Evolutionary conservation across 2,329 filamentous ascomycete genomes (phyloP), one percentile per base, ranked within the genome.

Genomic region (Talaromyces sp.): DNA sequence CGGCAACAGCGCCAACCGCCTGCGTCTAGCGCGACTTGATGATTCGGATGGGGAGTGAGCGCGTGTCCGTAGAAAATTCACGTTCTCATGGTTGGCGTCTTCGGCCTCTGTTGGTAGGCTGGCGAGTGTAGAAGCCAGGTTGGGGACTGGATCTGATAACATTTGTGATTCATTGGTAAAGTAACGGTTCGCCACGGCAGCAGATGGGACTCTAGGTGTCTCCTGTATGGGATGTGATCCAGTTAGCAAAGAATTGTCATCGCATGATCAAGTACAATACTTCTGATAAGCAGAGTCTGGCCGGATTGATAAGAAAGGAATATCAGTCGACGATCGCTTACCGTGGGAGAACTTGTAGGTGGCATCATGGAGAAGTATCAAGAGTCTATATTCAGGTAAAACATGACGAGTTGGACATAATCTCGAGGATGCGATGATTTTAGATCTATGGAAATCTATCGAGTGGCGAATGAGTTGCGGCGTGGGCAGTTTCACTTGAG

Each of bases 81-180:
- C 75, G 74, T 84, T 85, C 67, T 82, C 83, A 71, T 82, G 75
- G 60, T 80, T 74, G 64, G 76, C 79, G 67, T 80, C 79, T 69
- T 83, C 78, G 65, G 70, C 71, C 69, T 79, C 80, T 49, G 76
- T 31, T 34, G 64, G 76, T 65, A 77, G 76, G 22, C 78, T 81
- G 67, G 79, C 80, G 51, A 84, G 76, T 47, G 83, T 84, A 59
- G 84, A 81, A 60, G 84, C 81, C 65, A 85, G 78, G 70, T 84
- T 81, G 64, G 82, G 78, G 47, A 83, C 80, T 58, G 84, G 80
- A 69, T 79, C 82, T 69, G 82, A 77, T 66, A 84, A 76, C 63
- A 78, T 75, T 69, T 77, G 79, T 66, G 82, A 76, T 64, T 80
- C 79, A 62, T 53, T n/a, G 81, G 82, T 47, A 83, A 53, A 77